These are phyloP conservation scores for Andalucia godoyi DNA, from an alignment of 78 protist species.

Conservation along the genomic window DNA sequence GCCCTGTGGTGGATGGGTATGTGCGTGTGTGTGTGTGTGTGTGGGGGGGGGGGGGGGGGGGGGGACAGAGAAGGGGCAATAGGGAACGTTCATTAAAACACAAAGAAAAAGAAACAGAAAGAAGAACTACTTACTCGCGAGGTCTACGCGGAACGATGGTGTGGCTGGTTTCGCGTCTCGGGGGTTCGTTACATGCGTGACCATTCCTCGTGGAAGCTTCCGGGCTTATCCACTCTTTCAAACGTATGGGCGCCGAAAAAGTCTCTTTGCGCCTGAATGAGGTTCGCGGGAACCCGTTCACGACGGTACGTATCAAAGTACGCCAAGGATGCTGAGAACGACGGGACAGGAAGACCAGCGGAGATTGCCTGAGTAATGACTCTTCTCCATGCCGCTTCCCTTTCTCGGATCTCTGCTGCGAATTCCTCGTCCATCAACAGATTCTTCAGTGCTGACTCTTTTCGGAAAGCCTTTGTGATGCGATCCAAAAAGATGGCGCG, in stretches of 20 bases:
- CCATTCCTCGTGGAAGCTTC: slow-evolving; percentile 14
- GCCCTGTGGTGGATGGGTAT: too few species aligned
- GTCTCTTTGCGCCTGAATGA: slow-evolving; percentile 85
- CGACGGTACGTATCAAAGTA: slow-evolving; percentile 76
- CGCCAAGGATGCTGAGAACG: slow-evolving; percentile 75
- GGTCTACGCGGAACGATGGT: too few species aligned
- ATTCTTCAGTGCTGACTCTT: slow-evolving; percentile 45
- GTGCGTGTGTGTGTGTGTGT: too few species aligned
- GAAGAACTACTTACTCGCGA: too few species aligned
- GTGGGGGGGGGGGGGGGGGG: too few species aligned
- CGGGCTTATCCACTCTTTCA: slow-evolving; percentile 61
- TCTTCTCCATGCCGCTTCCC: slow-evolving; percentile 7
- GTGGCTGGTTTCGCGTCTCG: too few species aligned
- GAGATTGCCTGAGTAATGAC: slow-evolving; percentile 6
- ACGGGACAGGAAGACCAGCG: slow-evolving; percentile 76
- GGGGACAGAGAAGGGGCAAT: too few species aligned
- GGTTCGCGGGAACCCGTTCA: slow-evolving; percentile 70
- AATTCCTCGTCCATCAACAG: slow-evolving; percentile 65
- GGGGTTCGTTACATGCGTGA: too few species aligned
- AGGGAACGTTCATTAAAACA: too few species aligned
- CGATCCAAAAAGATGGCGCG: slow-evolving; percentile 65
- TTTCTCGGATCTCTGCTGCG: slow-evolving; percentile 3
- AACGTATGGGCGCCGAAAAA: slow-evolving; percentile 93
- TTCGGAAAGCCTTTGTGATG: slow-evolving; percentile 74
- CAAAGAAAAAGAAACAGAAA: too few species aligned